Percentiles rank a stretch among this genome's conserved stretches.
Conservation (phyloP, 164 flowering plant genomes). For the Dillenia suffruticosa region DNA sequence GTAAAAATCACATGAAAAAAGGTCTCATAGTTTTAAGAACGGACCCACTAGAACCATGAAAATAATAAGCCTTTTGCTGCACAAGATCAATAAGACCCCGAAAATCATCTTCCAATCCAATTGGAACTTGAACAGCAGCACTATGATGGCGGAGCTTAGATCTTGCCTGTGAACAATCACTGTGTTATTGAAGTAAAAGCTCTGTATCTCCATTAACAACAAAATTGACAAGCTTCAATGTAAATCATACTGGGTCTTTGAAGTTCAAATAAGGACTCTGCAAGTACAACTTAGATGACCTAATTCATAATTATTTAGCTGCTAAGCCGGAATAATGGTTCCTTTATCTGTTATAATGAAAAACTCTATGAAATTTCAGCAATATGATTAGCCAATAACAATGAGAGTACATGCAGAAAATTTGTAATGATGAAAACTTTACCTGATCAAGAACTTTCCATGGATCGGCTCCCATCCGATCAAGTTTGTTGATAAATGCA, state of each 20-base stretch:
- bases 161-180: constrained; percentile 54
- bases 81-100: constrained; percentile 97
- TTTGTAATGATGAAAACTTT: not conserved
- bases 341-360: too few relatives aligned
- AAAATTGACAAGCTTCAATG: too few relatives aligned
- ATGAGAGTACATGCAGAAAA: not conserved
- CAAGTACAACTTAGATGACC: too few relatives aligned
- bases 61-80: constrained; percentile 69
- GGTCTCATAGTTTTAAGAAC: constrained; percentile 21
- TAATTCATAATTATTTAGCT: too few relatives aligned
- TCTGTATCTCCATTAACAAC: too few relatives aligned
- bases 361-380: not conserved
- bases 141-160: constrained; percentile 92
- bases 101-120: constrained; percentile 93
- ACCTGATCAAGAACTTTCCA: constrained; percentile 99
- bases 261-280: too few relatives aligned
- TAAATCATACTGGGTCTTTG: too few relatives aligned
- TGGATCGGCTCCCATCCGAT: constrained; percentile 99
- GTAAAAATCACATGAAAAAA: not conserved
- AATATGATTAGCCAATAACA: constrained; percentile 1
- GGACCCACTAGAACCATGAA: constrained; percentile 91
- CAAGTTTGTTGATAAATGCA: constrained; percentile 97
- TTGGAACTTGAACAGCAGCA: constrained; percentile 99
- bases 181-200: too few relatives aligned
- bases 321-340: too few relatives aligned